phyloP scores from a whole-genome alignment of 2,329 filamentous ascomycete genomes.

The Plectosphaerella cucumerina region DNA sequence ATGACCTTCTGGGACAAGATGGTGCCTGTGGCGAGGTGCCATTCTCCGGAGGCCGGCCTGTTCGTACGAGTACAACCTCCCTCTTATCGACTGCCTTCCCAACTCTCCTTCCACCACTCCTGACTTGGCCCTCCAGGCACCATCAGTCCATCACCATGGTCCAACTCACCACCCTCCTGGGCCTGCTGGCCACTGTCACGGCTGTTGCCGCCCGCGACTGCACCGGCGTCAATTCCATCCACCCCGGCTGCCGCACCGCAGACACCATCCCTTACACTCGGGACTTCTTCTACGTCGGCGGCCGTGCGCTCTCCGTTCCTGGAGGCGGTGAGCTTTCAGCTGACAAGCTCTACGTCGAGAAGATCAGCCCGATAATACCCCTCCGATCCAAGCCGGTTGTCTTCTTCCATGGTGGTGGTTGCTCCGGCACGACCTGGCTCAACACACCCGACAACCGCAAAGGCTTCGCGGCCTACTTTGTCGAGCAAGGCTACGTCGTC shows the following conservation, averaged over 20 bases:
- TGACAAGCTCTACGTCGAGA: constrained; percentile 25
- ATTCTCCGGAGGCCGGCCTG: neutral
- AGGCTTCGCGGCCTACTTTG: constrained; percentile 42
- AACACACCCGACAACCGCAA: constrained; percentile 41
- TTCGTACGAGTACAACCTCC: neutral
- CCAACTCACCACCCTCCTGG: neutral
- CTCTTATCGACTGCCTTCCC: neutral
- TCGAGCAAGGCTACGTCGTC: constrained; percentile 34
- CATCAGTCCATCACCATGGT: neutral
- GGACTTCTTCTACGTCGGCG: constrained; percentile 22
- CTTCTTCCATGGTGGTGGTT: constrained; percentile 10
- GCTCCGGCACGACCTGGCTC: constrained; percentile 22
- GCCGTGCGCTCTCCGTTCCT: constrained; percentile 16
- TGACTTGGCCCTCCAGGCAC: too few species aligned
- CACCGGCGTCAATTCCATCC: constrained; percentile 8
- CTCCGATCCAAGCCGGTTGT: constrained; percentile 3
- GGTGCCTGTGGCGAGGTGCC: neutral
- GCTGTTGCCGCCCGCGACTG: constrained; percentile 1
- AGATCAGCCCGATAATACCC: constrained; percentile 15
- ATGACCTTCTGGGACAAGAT: too few species aligned
- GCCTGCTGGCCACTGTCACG: neutral
- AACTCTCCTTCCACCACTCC: too few species aligned
- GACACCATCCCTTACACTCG: constrained; percentile 7
- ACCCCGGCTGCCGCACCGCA: constrained; percentile 5
- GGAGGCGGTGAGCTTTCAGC: constrained; percentile 15